phyloP scores from a whole-genome alignment of 495 filamentous ascomycete genomes.

The Penicillium silybi region DNA sequence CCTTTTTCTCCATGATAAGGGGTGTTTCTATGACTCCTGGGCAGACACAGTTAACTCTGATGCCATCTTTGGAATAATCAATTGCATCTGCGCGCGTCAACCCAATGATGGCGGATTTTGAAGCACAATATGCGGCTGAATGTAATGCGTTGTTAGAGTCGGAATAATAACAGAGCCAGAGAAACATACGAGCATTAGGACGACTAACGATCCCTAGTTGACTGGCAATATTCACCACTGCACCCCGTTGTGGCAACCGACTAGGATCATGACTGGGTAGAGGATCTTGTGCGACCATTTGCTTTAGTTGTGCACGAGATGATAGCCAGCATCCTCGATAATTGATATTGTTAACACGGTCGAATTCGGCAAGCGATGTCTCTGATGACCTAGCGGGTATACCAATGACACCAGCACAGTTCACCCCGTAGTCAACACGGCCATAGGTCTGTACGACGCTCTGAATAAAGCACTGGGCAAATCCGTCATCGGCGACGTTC shows the following conservation, averaged over 20 bases:
- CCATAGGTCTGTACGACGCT: conserved; percentile 30
- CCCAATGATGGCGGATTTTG: conserved; percentile 44
- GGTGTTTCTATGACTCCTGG: conserved; percentile 51
- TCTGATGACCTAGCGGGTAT: conserved; percentile 33
- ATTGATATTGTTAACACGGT: conserved; percentile 49
- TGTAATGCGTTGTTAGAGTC: conserved; percentile 1
- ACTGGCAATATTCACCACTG: conserved; percentile 52
- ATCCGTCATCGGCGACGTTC: conserved; percentile 40
- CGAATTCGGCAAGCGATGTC: conserved; percentile 36
- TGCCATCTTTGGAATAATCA: conserved; percentile 45
- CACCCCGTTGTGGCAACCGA: conserved; percentile 32
- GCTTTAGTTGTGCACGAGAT: conserved; percentile 42
- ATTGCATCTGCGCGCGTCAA: conserved; percentile 49
- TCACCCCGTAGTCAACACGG: conserved; percentile 51
- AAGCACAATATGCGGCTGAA: conserved; percentile 43
- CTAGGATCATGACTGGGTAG: conserved; percentile 37
- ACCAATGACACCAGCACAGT: conserved; percentile 47
- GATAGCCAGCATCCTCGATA: conserved; percentile 50
- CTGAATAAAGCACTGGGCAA: conserved; percentile 37
- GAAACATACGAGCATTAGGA: conserved; percentile 42
- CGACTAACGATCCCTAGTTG: conserved; percentile 51
- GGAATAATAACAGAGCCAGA: neutral
- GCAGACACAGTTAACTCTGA: conserved; percentile 52
- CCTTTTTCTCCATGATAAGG: conserved; percentile 37
- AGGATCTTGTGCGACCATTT: conserved; percentile 47